These are phyloP conservation scores for Erysimum cheiri DNA, from an alignment of 441 rosid genomes.

Conservation along the genomic window DNA sequence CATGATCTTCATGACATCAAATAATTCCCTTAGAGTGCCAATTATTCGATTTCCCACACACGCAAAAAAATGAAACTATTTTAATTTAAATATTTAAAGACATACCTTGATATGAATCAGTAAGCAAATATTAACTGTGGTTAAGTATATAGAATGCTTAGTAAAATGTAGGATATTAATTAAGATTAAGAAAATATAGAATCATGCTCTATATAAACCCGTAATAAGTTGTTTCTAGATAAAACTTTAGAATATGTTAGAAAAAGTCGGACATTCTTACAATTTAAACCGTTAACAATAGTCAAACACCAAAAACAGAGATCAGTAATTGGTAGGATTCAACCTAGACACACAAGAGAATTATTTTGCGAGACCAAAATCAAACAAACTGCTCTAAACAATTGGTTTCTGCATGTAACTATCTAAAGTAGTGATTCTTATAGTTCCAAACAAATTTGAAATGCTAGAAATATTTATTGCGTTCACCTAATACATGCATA, in stretches of 20 bases:
- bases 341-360: background rate
- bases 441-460: background rate
- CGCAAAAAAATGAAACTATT: background rate
- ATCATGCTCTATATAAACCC: too few relatives aligned
- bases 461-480: conserved; percentile 4
- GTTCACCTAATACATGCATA: conserved; percentile 25
- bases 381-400: background rate
- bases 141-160: too few relatives aligned
- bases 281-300: background rate
- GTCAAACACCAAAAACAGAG: background rate
- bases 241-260: too few relatives aligned
- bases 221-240: too few relatives aligned
- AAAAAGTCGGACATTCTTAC: too few relatives aligned
- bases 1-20: conserved; percentile 31
- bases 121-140: too few relatives aligned
- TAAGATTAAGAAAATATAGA: too few relatives aligned
- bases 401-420: background rate
- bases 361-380: conserved; percentile 1
- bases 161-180: too few relatives aligned
- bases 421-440: conserved; percentile 3
- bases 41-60: conserved; percentile 8
- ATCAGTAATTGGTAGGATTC: background rate
- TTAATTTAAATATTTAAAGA: background rate
- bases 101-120: background rate
- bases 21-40: background rate